phyloP scores from a whole-genome alignment of 345 rosid species.

The Eucalyptus tenuipes region DNA sequence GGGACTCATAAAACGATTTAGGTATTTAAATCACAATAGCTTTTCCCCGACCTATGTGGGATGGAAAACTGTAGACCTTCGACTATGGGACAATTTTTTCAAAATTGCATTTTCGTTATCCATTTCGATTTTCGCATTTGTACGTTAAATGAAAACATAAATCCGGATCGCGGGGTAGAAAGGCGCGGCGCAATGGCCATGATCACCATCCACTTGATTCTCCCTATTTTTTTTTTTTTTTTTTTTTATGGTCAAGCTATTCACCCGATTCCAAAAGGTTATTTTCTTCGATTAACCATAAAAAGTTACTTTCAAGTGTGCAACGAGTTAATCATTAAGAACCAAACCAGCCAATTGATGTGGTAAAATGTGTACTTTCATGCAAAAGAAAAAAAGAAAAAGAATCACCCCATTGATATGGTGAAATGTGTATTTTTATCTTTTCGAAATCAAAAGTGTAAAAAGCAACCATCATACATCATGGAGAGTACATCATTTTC shows the following conservation, averaged over 20 bases:
- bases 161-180: background rate
- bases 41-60: background rate
- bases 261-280: background rate
- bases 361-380: background rate
- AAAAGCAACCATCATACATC: background rate
- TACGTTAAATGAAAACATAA: background rate
- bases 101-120: background rate
- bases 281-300: background rate
- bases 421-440: background rate
- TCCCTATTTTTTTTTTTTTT: no score
- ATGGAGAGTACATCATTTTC: background rate
- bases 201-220: background rate
- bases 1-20: background rate
- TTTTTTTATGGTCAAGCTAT: no score
- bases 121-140: background rate
- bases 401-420: background rate
- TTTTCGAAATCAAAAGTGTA: background rate
- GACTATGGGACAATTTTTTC: background rate
- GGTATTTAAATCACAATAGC: background rate
- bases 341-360: background rate
- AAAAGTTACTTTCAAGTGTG: background rate
- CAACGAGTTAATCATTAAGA: background rate
- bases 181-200: background rate
- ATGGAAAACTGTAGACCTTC: background rate
- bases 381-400: background rate